Evolutionary conservation across 176 grass and related monocot genomes (phyloP).

Genomic region (bread wheat (Triticum aestivum)): DNA sequence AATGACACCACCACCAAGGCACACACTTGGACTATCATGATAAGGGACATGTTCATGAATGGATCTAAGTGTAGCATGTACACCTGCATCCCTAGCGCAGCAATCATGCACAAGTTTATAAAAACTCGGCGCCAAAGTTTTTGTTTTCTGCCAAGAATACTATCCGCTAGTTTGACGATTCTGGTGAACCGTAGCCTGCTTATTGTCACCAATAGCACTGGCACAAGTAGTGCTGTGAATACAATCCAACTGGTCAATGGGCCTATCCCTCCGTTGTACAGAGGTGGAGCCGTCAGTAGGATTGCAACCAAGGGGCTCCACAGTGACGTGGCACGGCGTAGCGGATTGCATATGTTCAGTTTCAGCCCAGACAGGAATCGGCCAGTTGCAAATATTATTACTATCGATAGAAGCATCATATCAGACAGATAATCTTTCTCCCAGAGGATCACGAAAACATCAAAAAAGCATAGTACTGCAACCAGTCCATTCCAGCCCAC

Average conservation of each 20-base stretch:
- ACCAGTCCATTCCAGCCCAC: not conserved
- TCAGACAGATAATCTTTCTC: not conserved
- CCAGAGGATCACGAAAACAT: not conserved
- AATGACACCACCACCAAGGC: not conserved
- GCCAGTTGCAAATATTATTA: not conserved
- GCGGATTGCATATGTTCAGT: not conserved
- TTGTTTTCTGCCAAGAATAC: not conserved
- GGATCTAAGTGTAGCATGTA: not conserved
- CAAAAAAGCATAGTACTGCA: not conserved
- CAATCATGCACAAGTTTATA: not conserved
- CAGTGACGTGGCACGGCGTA: not conserved
- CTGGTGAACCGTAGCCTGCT: not conserved
- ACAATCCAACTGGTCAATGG: not conserved
- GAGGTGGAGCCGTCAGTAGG: not conserved
- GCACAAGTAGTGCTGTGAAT: not conserved
- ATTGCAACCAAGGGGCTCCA: slow-evolving; percentile 1
- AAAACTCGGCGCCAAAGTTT: not conserved
- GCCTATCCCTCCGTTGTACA: too few species aligned
- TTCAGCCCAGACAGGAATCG: not conserved
- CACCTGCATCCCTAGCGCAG: not conserved
- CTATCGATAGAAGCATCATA: not conserved
- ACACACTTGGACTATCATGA: not conserved
- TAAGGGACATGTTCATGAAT: not conserved
- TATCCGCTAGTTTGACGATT: not conserved
- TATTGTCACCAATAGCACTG: not conserved